These are phyloP conservation scores for Galium porrigens DNA, from an alignment of 305 asterid genomes.

Conservation along the genomic window DNA sequence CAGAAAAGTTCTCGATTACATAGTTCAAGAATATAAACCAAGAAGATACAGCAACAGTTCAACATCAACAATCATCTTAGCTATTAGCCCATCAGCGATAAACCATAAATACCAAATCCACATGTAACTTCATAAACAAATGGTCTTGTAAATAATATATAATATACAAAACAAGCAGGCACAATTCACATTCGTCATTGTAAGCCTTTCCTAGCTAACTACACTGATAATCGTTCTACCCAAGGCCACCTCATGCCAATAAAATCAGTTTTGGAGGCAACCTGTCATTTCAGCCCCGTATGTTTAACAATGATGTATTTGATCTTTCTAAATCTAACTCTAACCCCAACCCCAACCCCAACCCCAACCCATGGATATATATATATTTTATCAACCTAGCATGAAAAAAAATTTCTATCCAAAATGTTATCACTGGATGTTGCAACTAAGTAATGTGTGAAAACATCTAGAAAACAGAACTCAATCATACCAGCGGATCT, in stretches of 20 bases:
- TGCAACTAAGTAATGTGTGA: background rate
- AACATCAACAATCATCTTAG: background rate
- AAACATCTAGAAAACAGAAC: constrained; percentile 4
- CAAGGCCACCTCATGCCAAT: background rate
- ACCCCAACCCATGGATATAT: background rate
- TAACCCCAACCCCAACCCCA: no score
- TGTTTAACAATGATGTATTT: background rate
- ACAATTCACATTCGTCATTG: background rate
- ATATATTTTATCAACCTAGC: background rate
- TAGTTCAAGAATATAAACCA: background rate
- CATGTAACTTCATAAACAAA: background rate
- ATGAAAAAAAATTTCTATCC: background rate
- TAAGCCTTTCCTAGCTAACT: background rate
- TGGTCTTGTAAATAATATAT: background rate
- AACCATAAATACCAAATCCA: background rate
- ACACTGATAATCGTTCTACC: background rate
- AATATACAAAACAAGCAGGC: background rate
- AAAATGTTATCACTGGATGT: background rate
- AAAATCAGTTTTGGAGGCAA: background rate
- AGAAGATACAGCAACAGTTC: background rate
- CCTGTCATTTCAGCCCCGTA: background rate
- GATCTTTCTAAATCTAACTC: background rate
- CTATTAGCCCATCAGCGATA: background rate
- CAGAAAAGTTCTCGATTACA: background rate
- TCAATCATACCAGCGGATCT: constrained; percentile 52